Percentiles rank a stretch among this genome's conserved stretches.
Evolutionary conservation across 371 early-diverging fungal species (phyloP).

Genomic region (Catenaria anguillulae): DNA sequence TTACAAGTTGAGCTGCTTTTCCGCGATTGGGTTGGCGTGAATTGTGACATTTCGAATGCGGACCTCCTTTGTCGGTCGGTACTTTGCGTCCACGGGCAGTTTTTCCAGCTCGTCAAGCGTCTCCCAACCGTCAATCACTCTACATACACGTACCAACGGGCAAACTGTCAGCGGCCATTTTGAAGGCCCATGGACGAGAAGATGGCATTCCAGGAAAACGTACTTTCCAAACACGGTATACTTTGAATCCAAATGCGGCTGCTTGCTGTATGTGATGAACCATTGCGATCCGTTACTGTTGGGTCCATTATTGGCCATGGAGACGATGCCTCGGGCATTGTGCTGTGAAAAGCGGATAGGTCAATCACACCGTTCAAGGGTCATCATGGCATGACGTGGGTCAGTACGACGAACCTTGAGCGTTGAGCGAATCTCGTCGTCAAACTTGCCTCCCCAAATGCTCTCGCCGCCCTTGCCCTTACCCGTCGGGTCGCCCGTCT

Average conservation of each 20-base stretch:
- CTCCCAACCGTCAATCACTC: constrained; percentile 79
- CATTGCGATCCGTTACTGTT: constrained; percentile 84
- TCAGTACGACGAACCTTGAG: constrained; percentile 43
- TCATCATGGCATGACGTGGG: background rate
- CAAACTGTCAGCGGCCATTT: background rate
- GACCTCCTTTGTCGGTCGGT: constrained; percentile 67
- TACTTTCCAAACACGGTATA: constrained; percentile 90
- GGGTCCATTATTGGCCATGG: constrained; percentile 91
- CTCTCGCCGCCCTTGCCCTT: constrained; percentile 77
- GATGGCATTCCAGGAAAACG: constrained; percentile 9
- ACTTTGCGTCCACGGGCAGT: constrained; percentile 67
- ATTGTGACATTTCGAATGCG: constrained; percentile 64
- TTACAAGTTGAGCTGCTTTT: constrained; percentile 22
- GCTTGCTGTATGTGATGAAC: constrained; percentile 75
- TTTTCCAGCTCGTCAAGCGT: constrained; percentile 74
- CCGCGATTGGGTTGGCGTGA: constrained; percentile 93
- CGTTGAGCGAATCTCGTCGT: constrained; percentile 72
- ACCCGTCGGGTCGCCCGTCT: constrained; percentile 81
- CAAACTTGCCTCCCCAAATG: constrained; percentile 72
- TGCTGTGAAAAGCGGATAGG: constrained; percentile 55
- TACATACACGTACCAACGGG: constrained; percentile 12
- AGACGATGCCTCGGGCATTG: constrained; percentile 68
- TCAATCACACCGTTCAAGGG: no score
- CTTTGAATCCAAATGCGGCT: constrained; percentile 72
- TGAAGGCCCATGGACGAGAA: background rate